Conservation (phyloP, 805 yeast genomes). For the Lipomyces starkeyi region DNA sequence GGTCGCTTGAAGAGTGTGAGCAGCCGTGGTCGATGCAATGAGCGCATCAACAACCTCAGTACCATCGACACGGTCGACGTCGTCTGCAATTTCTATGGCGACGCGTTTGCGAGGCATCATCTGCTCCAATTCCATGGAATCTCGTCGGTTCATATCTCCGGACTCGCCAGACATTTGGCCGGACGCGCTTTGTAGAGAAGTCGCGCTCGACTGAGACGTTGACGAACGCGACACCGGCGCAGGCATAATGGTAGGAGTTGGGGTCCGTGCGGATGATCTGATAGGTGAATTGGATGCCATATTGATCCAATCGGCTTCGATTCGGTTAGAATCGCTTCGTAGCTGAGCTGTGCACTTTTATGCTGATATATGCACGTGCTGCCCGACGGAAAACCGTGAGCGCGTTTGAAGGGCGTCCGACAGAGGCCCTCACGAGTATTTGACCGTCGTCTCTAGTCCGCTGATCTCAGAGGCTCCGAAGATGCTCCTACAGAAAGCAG, state of each 20-base stretch:
- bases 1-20: not conserved
- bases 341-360: not conserved
- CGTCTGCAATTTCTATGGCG: constrained; percentile 14
- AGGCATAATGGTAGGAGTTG: not conserved
- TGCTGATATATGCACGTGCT: no score
- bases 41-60: not conserved
- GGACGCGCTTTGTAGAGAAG: not conserved
- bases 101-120: constrained; percentile 29
- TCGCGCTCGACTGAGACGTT: not conserved
- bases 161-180: not conserved
- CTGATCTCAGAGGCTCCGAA: not conserved
- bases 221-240: not conserved
- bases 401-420: not conserved
- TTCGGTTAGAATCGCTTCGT: not conserved
- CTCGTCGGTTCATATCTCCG: constrained; percentile 20
- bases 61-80: not conserved
- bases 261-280: not conserved
- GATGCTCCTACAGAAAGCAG: not conserved
- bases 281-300: not conserved
- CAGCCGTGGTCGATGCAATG: not conserved
- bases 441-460: not conserved
- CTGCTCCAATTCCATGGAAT: constrained; percentile 33
- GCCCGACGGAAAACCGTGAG: no score
- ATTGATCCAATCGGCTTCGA: not conserved
- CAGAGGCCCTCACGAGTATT: not conserved